Conservation (phyloP, 75 land plant species). For the Sequoia sempervirens region DNA sequence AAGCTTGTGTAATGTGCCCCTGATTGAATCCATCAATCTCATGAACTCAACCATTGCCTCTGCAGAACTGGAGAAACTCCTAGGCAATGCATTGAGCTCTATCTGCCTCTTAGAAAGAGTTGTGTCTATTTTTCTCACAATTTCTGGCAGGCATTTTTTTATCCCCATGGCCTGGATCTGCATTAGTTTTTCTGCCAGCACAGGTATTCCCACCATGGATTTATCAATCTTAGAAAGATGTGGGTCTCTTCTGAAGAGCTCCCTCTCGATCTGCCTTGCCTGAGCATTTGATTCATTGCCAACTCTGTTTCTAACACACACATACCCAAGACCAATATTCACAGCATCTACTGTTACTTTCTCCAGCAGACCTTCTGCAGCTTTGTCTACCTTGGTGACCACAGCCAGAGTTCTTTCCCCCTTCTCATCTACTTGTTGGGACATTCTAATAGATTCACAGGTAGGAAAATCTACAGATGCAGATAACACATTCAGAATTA, state of each 20-base stretch:
- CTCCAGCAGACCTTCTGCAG: slow-evolving; percentile 32
- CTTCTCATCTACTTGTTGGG: slow-evolving; percentile 20
- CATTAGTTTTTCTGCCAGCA: slow-evolving; percentile 17
- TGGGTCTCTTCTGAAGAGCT: slow-evolving; percentile 20
- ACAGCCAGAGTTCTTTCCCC: slow-evolving; percentile 37
- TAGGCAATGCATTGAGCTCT: slow-evolving; percentile 14
- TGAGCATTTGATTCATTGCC: slow-evolving; percentile 12
- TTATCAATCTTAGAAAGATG: slow-evolving; percentile 10
- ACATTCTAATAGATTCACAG: slow-evolving; percentile 35
- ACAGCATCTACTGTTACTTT: slow-evolving; percentile 34
- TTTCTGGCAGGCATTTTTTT: slow-evolving; percentile 10
- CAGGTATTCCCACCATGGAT: slow-evolving; percentile 26
- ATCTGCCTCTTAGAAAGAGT: slow-evolving; percentile 13
- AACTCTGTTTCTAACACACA: slow-evolving; percentile 28
- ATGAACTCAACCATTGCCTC: slow-evolving; percentile 20
- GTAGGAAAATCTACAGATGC: slow-evolving; percentile 36
- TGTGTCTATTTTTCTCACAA: slow-evolving; percentile 11
- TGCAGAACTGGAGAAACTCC: neutral
- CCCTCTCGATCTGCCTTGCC: slow-evolving; percentile 17
- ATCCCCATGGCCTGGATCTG: slow-evolving; percentile 24
- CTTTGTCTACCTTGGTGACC: slow-evolving; percentile 30
- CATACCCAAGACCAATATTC: slow-evolving; percentile 31
- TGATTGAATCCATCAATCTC: slow-evolving; percentile 1
- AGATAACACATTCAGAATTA: slow-evolving; percentile 33
- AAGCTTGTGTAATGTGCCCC: neutral